These are phyloP conservation scores for Melampsora abietis-canadensis DNA, from an alignment of 1,284 basidiomycete genomes.

Conservation along the genomic window DNA sequence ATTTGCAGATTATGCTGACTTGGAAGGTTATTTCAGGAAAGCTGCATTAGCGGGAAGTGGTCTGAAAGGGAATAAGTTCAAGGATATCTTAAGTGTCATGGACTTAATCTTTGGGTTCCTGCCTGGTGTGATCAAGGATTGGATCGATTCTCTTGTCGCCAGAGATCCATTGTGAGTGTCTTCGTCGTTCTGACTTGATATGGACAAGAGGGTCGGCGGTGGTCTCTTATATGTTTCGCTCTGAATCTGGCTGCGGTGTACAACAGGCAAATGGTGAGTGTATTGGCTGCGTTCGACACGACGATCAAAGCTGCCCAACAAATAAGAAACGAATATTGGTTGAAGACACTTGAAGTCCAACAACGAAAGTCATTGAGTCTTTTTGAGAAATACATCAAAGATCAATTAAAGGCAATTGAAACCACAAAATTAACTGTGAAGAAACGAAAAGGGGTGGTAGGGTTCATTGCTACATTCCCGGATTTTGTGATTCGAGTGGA, in stretches of 20 bases:
- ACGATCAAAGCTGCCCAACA: constrained; percentile 74
- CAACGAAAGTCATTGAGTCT: constrained; percentile 16
- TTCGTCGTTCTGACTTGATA: not conserved
- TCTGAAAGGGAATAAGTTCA: constrained; percentile 62
- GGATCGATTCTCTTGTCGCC: constrained; percentile 73
- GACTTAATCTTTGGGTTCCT: constrained; percentile 94
- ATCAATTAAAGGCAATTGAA: constrained; percentile 85
- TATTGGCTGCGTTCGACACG: constrained; percentile 75
- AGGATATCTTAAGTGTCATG: constrained; percentile 80
- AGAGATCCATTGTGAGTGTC: constrained; percentile 71
- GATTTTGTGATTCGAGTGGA: constrained; percentile 81
- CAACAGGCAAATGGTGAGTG: constrained; percentile 81
- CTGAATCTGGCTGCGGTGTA: not conserved
- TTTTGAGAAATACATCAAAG: constrained; percentile 53
- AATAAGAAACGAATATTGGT: constrained; percentile 61
- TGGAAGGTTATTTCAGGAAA: constrained; percentile 89
- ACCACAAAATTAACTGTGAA: constrained; percentile 84
- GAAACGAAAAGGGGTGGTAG: constrained; percentile 87
- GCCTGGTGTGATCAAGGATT: constrained; percentile 73
- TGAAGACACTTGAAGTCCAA: constrained; percentile 26
- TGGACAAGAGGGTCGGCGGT: not conserved
- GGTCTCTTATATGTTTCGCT: constrained; percentile 21
- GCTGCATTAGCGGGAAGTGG: constrained; percentile 61
- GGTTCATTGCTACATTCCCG: constrained; percentile 89
- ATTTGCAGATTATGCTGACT: constrained; percentile 90